Percentiles rank a stretch among this genome's conserved stretches.
Conservation (phyloP, 352 stramenopile species). For the Phytophthora pini region DNA sequence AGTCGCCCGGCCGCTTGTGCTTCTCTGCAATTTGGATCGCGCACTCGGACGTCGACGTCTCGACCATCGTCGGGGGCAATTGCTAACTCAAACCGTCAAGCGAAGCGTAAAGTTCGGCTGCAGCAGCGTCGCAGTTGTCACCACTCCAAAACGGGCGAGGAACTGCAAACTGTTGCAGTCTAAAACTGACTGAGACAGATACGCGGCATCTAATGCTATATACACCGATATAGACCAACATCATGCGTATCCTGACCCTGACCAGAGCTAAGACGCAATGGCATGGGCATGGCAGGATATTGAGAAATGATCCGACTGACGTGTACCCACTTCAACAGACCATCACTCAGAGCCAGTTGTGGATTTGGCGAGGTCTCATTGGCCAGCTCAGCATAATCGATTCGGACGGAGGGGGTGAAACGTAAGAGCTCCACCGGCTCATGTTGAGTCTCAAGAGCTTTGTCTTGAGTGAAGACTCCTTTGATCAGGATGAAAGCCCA, state of each 20-base stretch:
- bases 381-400: not conserved
- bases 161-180: not conserved
- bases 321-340: constrained; percentile 19
- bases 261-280: too few relatives aligned
- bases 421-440: not conserved
- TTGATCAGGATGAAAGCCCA: too few relatives aligned
- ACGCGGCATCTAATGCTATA: too few relatives aligned
- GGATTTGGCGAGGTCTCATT: constrained; percentile 6
- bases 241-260: too few relatives aligned
- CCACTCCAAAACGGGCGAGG: not conserved
- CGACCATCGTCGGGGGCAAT: constrained; percentile 11
- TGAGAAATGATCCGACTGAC: not conserved
- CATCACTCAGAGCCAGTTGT: constrained; percentile 28
- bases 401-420: constrained; percentile 3
- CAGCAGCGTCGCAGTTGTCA: not conserved
- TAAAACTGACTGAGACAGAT: not conserved
- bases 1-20: constrained; percentile 3
- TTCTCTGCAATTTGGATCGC: constrained; percentile 23
- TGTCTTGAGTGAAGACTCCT: too few relatives aligned
- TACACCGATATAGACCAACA: too few relatives aligned
- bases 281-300: too few relatives aligned
- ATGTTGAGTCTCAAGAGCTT: too few relatives aligned
- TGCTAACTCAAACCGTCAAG: not conserved
- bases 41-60: constrained; percentile 18
- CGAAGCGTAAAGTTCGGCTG: not conserved